Evolutionary conservation across 2,329 filamentous ascomycete species (phyloP), one percentile per base, ranked within the genome.

Genomic region (Beauveria varroae): DNA sequence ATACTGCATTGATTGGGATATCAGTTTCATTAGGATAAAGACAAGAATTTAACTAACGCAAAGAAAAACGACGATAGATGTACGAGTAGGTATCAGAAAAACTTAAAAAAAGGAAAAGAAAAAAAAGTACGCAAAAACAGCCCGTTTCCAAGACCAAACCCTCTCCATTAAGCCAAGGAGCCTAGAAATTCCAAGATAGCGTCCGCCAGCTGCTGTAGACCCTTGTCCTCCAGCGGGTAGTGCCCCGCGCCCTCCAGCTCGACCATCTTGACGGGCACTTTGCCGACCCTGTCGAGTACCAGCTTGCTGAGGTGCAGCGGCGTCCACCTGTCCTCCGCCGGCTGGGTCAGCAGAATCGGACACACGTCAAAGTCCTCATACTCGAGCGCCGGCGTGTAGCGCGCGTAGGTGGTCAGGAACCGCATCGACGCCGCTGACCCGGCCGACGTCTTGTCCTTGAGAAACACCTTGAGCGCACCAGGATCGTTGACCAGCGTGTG

Each of bases 141-240:
- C 14, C 34, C 12, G 26, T n/a, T n/a, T 18, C 9, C 49, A 7
- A 51, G 1, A 16, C 26, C 16, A 30, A 30, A 7, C 10, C 30
- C 30, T 34, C 10, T 14, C 34, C 12, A 2, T 16, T 16, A 37
- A 51, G 49, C 26, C 49, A 51, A 18, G 3, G 49, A 51, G 26
- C n/a, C 30, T 43, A 57, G 16, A 12, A 57, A 57, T 12, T 37
- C n/a, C n/a, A 57, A 18, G 18, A 57, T 47, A 2, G 54, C 54
- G 34, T 57, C 54, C 12, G 54, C 41, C 43, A 57, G n/a, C 54
- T 57, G 26, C 43, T 47, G 54, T 3, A 57, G 28, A 1, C 53
- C 53, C 28, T 20, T 30, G 10, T 57, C 54, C 14, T 57, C 54
- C n/a, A 57, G 54, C 43, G 54, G 54, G 20, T 57, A 57, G 54